Evolutionary conservation across 2,329 filamentous ascomycete genomes (phyloP).

Genomic region (Scedosporium boydii): DNA sequence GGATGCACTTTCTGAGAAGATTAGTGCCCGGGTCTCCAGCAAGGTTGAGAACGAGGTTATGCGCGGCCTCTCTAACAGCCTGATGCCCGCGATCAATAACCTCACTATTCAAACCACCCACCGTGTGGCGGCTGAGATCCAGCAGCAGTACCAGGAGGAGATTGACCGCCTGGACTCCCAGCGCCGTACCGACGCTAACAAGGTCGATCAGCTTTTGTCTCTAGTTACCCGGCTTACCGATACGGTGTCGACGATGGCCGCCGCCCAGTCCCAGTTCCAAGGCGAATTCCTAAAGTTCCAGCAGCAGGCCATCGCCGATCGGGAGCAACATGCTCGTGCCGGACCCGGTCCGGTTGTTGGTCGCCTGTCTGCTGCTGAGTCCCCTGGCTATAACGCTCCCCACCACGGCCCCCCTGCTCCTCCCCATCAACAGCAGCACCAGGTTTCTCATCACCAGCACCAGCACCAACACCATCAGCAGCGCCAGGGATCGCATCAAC

Average conservation of each 20-base stretch:
- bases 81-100: conserved; percentile 58
- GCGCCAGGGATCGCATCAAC: conserved; percentile 35
- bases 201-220: conserved; percentile 64
- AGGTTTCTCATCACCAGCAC: conserved; percentile 13
- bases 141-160: conserved; percentile 47
- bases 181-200: conserved; percentile 41
- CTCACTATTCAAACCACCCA: conserved; percentile 58
- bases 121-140: conserved; percentile 57
- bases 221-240: conserved; percentile 58
- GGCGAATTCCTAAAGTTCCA: conserved; percentile 51
- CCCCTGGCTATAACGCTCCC: conserved; percentile 7
- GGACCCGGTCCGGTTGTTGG: conserved; percentile 12
- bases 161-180: conserved; percentile 42
- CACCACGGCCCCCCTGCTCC: conserved; percentile 11
- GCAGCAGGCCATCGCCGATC: conserved; percentile 31
- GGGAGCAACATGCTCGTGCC: conserved; percentile 23
- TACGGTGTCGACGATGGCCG: conserved; percentile 60
- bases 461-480: conserved; percentile 35
- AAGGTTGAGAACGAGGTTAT: conserved; percentile 63
- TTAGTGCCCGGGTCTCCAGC: conserved; percentile 1
- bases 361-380: conserved; percentile 14
- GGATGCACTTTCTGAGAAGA: conserved; percentile 3
- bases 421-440: conserved; percentile 10
- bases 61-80: conserved; percentile 47
- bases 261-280: conserved; percentile 60